These are phyloP conservation scores for Metrosideros polymorpha DNA, from an alignment of 441 rosid species.

Conservation along the genomic window DNA sequence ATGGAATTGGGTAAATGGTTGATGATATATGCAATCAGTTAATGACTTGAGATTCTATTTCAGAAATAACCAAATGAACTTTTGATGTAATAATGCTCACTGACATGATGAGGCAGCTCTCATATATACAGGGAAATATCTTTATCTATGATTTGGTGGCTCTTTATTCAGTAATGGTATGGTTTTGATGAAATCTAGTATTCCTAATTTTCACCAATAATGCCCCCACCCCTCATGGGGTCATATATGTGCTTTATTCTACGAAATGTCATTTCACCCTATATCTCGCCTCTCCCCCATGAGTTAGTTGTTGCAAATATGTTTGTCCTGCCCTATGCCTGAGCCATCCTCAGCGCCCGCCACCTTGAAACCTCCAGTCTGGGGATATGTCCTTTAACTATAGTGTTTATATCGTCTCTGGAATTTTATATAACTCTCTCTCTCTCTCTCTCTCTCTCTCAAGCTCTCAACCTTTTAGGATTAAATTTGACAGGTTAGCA, in stretches of 20 bases:
- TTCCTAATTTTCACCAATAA: not conserved
- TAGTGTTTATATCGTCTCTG: not conserved
- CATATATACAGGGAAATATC: not conserved
- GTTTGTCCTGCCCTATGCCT: not conserved
- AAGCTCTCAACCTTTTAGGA: not conserved
- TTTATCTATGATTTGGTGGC: not conserved
- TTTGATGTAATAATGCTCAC: not conserved
- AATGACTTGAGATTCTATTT: not conserved
- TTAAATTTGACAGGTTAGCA: constrained; percentile 41
- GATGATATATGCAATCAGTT: not conserved
- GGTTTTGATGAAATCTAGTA: not conserved
- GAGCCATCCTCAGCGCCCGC: not conserved
- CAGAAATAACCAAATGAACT: not conserved
- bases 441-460: not conserved
- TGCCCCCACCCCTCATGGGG: not conserved
- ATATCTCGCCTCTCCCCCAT: not conserved
- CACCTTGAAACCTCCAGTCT: not conserved
- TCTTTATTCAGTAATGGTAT: not conserved
- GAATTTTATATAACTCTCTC: not conserved
- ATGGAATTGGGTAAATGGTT: not conserved
- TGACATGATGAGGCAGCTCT: not conserved
- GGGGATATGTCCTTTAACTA: not conserved
- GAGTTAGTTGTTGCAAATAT: not conserved
- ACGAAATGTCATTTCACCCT: not conserved
- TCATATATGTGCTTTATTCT: not conserved